Base-by-base conservation (phyloP, 768 basidiomycete genomes). In the Boletus rufocinnamomeus region DNA sequence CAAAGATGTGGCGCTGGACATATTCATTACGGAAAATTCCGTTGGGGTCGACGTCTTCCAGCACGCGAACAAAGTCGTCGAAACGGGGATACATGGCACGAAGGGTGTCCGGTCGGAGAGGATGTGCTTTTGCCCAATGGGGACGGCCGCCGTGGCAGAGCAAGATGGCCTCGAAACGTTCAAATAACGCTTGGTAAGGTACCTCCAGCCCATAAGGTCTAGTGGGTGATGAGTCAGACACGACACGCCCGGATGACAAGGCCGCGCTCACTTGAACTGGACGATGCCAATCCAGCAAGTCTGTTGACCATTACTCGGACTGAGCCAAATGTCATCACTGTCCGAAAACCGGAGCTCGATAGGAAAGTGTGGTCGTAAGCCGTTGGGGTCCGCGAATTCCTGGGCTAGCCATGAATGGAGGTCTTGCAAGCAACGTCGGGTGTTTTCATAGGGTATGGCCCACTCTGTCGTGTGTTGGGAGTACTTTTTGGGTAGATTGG, bases 221-320 rank as follows among this genome's bases (percentile, higher is more conserved):
- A 17, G 28, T 30, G 43, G 19, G 27, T 40, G 43, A 43, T 35
- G 40, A 41, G 54, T 62, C 47, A 63, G 59, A 52, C 30, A 30
- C 1, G 49, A 45, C 35, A 16, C 7, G 27, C 21, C 28, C 2
- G 38, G 32, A 35, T 25, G 52, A 60, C 28, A 52, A 21, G 49
- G 44, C 52, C 16, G 8, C 75, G 16, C 91, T 67, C 57, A 98
- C 96, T 93, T 93, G 78, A 87, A 99, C 69, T 95, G 93, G n/a
- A 97, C 84, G 52, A 98, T 85, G n/a, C 97, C 97, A 59, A 99
- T 92, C 91, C 95, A 99, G 64, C 88, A 90, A 9, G 90, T 95
- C 70, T 76, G 78, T 56, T 85, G 81, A 52, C 87, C 88, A 68
- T 84, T 85, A 67, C 89, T 88, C 2, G 97, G 97, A 70, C 91